Evolutionary conservation across 2,329 filamentous ascomycete species (phyloP).

Genomic region (Neocucurbitaria cava): DNA sequence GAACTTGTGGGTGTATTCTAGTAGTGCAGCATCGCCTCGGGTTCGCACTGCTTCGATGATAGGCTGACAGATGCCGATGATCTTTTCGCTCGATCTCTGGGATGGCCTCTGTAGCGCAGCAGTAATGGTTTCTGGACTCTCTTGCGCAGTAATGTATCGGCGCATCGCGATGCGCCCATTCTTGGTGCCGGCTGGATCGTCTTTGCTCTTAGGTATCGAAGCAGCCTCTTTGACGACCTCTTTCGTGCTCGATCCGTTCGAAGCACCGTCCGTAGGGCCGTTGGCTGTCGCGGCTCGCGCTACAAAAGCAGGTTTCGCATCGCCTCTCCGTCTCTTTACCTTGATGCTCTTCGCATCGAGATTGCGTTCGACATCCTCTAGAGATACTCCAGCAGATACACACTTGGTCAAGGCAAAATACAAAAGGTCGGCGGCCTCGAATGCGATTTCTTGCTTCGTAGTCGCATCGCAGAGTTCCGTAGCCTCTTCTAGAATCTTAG

Average conservation of each 20-base stretch:
- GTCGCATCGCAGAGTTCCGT: slow-evolving; percentile 91
- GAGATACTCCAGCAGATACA: slow-evolving; percentile 78
- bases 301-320: slow-evolving; percentile 93
- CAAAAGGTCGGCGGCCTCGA: slow-evolving; percentile 92
- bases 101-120: slow-evolving; percentile 86
- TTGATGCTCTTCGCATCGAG: slow-evolving; percentile 95
- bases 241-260: slow-evolving; percentile 38
- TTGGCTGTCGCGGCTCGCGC: slow-evolving; percentile 66
- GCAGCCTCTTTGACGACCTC: slow-evolving; percentile 60
- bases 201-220: slow-evolving; percentile 59
- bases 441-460: slow-evolving; percentile 82
- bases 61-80: slow-evolving; percentile 87
- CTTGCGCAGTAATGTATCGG: slow-evolving; percentile 73
- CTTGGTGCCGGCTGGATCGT: slow-evolving; percentile 58
- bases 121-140: slow-evolving; percentile 69
- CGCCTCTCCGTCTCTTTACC: slow-evolving; percentile 89
- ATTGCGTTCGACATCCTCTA: slow-evolving; percentile 90
- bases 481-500: slow-evolving; percentile 98
- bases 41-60: slow-evolving; percentile 88
- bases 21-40: slow-evolving; percentile 84
- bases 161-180: slow-evolving; percentile 79
- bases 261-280: slow-evolving; percentile 20
- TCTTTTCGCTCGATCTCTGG: slow-evolving; percentile 92
- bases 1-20: slow-evolving; percentile 97
- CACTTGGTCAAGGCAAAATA: slow-evolving; percentile 96